Evolutionary conservation across 345 rosid species (phyloP).

Genomic region (Lepidium aucheri): DNA sequence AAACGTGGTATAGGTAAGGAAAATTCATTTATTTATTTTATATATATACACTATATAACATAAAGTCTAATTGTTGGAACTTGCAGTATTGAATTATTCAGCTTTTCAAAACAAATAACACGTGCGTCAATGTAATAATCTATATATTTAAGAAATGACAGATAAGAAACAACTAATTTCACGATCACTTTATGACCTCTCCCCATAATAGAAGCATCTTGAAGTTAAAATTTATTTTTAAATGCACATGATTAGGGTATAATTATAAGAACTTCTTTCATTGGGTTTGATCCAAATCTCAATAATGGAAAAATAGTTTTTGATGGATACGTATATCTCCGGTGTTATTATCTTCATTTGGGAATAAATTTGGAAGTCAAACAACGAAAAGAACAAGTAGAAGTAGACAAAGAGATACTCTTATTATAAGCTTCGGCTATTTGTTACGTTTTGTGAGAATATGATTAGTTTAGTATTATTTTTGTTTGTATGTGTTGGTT

Average conservation of each 20-base stretch:
- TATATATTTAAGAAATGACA: constrained; percentile 11
- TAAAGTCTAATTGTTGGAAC: too few species aligned
- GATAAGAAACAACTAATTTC: constrained; percentile 1
- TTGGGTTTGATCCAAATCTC: background rate
- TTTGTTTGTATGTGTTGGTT: constrained; percentile 4
- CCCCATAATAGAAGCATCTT: constrained; percentile 14
- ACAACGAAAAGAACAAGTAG: background rate
- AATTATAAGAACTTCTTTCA: background rate
- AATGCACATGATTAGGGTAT: constrained; percentile 1
- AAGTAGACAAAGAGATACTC: background rate
- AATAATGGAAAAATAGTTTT: background rate
- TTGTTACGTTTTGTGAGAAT: background rate
- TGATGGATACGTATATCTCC: background rate
- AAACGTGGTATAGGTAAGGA: background rate
- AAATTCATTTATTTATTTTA: background rate
- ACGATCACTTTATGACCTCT: background rate
- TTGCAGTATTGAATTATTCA: too few species aligned
- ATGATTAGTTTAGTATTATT: background rate
- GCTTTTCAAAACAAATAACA: background rate
- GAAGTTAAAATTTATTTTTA: background rate
- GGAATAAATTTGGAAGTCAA: background rate
- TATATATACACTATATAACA: too few species aligned
- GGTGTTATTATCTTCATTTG: background rate
- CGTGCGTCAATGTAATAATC: constrained; percentile 13
- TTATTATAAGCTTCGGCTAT: background rate